These are phyloP conservation scores for Hypomontagnella monticulosa DNA, from an alignment of 495 filamentous ascomycete genomes.

Conservation along the genomic window DNA sequence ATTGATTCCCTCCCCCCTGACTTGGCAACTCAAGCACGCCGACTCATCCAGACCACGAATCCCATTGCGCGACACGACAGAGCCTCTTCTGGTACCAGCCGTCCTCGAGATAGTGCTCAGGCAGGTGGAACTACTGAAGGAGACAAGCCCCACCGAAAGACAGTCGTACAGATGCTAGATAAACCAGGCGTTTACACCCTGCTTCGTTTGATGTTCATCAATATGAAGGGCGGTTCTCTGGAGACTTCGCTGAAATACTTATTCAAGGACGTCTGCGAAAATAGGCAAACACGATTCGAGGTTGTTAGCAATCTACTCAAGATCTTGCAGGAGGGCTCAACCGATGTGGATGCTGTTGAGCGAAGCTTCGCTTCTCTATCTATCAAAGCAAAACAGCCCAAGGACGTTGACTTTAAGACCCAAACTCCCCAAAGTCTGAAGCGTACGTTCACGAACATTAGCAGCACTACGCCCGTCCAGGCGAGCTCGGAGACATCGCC, in stretches of 20 bases:
- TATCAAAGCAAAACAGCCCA: conserved; percentile 84
- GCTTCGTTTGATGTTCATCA: conserved; percentile 95
- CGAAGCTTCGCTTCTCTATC: conserved; percentile 94
- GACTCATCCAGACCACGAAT: conserved; percentile 51
- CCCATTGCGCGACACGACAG: conserved; percentile 36
- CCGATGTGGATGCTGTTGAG: conserved; percentile 92
- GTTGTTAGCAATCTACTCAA: conserved; percentile 93
- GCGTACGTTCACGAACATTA: conserved; percentile 69
- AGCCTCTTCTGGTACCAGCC: conserved; percentile 36
- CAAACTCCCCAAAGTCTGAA: conserved; percentile 85
- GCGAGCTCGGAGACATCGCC: conserved; percentile 84
- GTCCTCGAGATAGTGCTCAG: conserved; percentile 45
- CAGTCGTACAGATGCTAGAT: conserved; percentile 94
- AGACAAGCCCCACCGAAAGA: conserved; percentile 76
- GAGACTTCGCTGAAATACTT: conserved; percentile 84
- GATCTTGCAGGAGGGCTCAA: conserved; percentile 95
- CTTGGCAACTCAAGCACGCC: conserved; percentile 84
- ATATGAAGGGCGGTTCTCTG: conserved; percentile 80
- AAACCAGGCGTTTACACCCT: conserved; percentile 94
- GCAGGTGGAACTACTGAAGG: conserved; percentile 40
- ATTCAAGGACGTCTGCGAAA: conserved; percentile 88
- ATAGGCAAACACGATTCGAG: conserved; percentile 91
- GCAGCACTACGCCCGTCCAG: conserved; percentile 56
- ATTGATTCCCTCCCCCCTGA: conserved; percentile 86
- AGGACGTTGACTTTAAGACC: conserved; percentile 60